These are phyloP conservation scores for Saposhnikovia divaricata DNA, from an alignment of 129 eudicot species.

Conservation along the genomic window DNA sequence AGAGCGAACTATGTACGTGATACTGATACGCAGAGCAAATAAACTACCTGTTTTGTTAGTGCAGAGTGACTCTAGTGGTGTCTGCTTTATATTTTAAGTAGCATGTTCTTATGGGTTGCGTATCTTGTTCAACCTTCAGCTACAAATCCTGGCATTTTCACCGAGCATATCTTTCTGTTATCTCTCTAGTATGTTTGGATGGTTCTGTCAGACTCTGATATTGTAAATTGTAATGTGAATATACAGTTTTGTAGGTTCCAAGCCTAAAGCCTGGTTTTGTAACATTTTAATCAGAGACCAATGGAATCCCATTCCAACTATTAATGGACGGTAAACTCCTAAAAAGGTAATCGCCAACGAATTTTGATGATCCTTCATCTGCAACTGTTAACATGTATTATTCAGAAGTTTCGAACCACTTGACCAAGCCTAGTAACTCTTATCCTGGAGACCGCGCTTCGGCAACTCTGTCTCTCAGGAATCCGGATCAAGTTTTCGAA, in stretches of 20 bases:
- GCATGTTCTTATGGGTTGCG: neutral
- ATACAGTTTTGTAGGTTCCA: neutral
- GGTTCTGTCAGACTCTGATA: neutral
- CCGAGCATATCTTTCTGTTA: neutral
- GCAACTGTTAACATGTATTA: too few relatives aligned
- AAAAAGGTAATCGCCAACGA: too few relatives aligned
- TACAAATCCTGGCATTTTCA: neutral
- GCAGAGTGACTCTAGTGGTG: neutral
- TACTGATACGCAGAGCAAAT: conserved; percentile 2
- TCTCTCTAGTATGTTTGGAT: neutral
- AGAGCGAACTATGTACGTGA: neutral
- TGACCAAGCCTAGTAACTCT: too few relatives aligned
- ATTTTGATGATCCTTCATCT: too few relatives aligned
- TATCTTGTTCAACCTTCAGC: neutral
- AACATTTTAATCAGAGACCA: too few relatives aligned
- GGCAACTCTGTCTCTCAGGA: too few relatives aligned
- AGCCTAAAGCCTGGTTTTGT: neutral
- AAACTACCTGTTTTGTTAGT: neutral
- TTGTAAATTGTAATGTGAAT: neutral
- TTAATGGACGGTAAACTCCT: too few relatives aligned
- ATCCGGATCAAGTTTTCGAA: too few relatives aligned
- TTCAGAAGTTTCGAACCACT: too few relatives aligned
- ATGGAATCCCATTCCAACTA: too few relatives aligned
- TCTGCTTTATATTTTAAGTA: neutral
- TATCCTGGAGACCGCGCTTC: too few relatives aligned